Evolutionary conservation across 2,329 filamentous ascomycete genomes (phyloP).

Genomic region (Madurella fahalii): DNA sequence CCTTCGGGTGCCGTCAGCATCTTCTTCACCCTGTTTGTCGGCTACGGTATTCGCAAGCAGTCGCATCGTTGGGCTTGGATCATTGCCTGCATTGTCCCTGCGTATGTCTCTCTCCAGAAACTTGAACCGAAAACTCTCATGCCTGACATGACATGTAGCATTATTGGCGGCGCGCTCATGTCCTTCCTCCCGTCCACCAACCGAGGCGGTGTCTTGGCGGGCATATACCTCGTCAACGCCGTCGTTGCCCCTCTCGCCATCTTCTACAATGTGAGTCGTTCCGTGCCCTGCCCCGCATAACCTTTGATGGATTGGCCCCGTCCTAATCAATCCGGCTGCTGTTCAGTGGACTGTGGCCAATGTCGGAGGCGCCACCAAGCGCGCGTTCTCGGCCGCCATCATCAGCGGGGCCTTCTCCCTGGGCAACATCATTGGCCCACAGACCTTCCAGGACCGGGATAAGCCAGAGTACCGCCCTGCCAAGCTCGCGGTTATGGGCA

Average conservation of each 20-base stretch:
- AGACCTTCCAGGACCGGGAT: slow-evolving; percentile 51
- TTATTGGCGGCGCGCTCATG: slow-evolving; percentile 49
- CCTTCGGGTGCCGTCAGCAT: slow-evolving; percentile 51
- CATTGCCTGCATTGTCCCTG: slow-evolving; percentile 45
- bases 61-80: slow-evolving; percentile 50
- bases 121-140: not conserved
- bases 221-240: slow-evolving; percentile 49
- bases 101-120: slow-evolving; percentile 30
- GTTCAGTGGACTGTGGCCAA: slow-evolving; percentile 47
- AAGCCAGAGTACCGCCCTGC: slow-evolving; percentile 50
- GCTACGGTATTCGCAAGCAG: slow-evolving; percentile 41
- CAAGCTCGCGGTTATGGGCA: slow-evolving; percentile 52
- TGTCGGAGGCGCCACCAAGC: slow-evolving; percentile 49
- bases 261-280: slow-evolving; percentile 40
- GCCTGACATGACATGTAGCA: slow-evolving; percentile 27
- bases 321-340: not conserved
- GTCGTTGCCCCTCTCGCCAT: slow-evolving; percentile 44
- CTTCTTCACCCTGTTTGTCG: slow-evolving; percentile 46
- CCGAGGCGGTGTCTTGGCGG: slow-evolving; percentile 43
- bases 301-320: no score
- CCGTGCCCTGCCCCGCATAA: not conserved
- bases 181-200: slow-evolving; percentile 47
- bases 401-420: slow-evolving; percentile 49
- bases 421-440: slow-evolving; percentile 54
- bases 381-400: slow-evolving; percentile 46